phyloP scores from a whole-genome alignment of 2,329 filamentous ascomycete species.

The Penicillium griseofulvum region DNA sequence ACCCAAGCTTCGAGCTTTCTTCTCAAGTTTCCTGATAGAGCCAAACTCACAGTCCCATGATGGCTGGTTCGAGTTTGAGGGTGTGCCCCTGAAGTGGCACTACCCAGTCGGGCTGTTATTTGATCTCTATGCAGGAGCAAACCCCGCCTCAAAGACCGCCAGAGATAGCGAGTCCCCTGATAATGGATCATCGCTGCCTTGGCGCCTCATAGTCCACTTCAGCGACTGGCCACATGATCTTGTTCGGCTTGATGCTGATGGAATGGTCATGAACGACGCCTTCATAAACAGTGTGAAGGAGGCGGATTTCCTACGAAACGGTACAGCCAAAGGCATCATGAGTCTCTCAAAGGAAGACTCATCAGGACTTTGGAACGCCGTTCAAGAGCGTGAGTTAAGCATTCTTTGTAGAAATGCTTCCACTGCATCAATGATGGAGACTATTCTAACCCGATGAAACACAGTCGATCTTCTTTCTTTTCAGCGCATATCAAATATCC shows the following conservation, averaged over 20 bases:
- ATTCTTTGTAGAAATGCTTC: background rate
- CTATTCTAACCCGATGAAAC: background rate
- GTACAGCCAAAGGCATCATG: slow-evolving; percentile 88
- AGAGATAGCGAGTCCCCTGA: slow-evolving; percentile 19
- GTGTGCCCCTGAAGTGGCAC: slow-evolving; percentile 69
- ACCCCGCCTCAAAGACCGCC: slow-evolving; percentile 37
- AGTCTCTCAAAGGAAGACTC: slow-evolving; percentile 80
- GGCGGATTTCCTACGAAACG: slow-evolving; percentile 84
- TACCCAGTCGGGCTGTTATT: slow-evolving; percentile 67
- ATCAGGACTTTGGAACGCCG: slow-evolving; percentile 75
- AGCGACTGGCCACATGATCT: slow-evolving; percentile 58
- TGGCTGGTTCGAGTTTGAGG: slow-evolving; percentile 66
- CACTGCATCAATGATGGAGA: background rate
- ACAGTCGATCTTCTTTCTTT: slow-evolving; percentile 71
- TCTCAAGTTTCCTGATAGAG: slow-evolving; percentile 57
- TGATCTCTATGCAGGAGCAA: slow-evolving; percentile 64
- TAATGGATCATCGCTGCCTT: slow-evolving; percentile 50
- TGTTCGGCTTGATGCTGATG: slow-evolving; percentile 54
- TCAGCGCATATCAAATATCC: slow-evolving; percentile 70
- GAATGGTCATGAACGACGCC: slow-evolving; percentile 60
- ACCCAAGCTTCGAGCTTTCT: slow-evolving; percentile 62
- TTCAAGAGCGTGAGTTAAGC: slow-evolving; percentile 62
- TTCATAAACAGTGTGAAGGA: slow-evolving; percentile 71
- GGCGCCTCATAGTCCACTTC: slow-evolving; percentile 63
- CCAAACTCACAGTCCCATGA: slow-evolving; percentile 51